Conservation (phyloP, 2,329 filamentous ascomycete species). For the Diplocarpon rosae region DNA sequence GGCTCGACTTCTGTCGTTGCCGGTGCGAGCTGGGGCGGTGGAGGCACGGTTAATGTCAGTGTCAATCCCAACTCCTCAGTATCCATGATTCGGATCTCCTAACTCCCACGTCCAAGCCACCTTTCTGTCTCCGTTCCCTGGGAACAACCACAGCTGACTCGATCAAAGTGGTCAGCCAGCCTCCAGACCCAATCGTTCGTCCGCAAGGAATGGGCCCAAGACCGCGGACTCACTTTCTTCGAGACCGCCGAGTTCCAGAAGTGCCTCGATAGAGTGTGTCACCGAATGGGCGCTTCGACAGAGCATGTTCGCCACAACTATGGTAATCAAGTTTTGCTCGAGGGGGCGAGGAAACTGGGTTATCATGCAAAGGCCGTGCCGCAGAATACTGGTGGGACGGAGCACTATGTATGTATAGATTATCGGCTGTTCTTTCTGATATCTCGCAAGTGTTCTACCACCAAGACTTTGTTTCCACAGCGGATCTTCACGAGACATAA, state of each 20-base stretch:
- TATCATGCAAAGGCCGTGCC: conserved; percentile 59
- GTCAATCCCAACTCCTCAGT: conserved; percentile 25
- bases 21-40: conserved; percentile 71
- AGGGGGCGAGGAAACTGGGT: conserved; percentile 63
- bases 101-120: no score
- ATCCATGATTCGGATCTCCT: neutral
- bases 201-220: conserved; percentile 67
- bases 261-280: conserved; percentile 69
- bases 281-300: conserved; percentile 63
- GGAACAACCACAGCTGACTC: no score
- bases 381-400: conserved; percentile 65
- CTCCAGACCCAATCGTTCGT: conserved; percentile 63
- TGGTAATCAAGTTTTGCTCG: conserved; percentile 59
- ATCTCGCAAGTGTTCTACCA: no score
- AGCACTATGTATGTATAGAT: conserved; percentile 42
- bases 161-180: conserved; percentile 30
- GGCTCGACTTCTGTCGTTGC: conserved; percentile 50
- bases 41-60: conserved; percentile 67
- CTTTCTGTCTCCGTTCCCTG: no score
- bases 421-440: no score
- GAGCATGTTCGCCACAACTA: conserved; percentile 61
- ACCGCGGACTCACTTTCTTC: conserved; percentile 59
- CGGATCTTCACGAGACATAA: no score
- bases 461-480: no score
- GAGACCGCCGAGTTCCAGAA: conserved; percentile 61